Conservation (phyloP, 1,284 basidiomycete species). For the Cerioporus squamosus region DNA sequence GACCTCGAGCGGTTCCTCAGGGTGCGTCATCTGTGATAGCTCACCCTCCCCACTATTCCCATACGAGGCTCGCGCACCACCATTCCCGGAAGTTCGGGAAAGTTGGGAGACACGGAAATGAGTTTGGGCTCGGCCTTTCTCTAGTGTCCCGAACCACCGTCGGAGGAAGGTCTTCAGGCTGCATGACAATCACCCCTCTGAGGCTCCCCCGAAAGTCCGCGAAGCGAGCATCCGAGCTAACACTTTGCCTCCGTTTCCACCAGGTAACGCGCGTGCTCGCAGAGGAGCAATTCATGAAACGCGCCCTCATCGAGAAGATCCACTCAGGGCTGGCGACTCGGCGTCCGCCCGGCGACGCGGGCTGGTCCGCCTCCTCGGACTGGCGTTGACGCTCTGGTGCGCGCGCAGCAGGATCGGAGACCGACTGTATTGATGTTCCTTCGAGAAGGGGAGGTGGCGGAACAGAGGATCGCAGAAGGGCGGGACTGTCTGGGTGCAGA, state of each 20-base stretch:
- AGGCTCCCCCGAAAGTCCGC: not conserved
- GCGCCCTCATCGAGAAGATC: constrained; percentile 90
- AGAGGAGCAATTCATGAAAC: constrained; percentile 94
- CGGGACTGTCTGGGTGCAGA: too few relatives aligned
- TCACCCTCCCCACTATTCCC: not conserved
- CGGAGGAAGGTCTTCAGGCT: constrained; percentile 5
- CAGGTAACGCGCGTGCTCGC: constrained; percentile 88
- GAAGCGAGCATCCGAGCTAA: not conserved
- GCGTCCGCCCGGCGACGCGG: constrained; percentile 49
- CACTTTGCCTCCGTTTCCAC: constrained; percentile 35
- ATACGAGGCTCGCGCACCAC: not conserved
- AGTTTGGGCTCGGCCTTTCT: not conserved
- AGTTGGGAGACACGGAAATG: not conserved
- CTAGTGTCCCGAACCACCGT: too few relatives aligned
- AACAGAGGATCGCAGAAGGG: too few relatives aligned
- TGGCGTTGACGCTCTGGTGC: constrained; percentile 21
- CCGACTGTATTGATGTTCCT: too few relatives aligned
- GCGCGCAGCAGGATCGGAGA: not conserved
- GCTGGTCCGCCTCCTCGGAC: constrained; percentile 23
- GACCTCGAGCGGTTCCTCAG: constrained; percentile 93
- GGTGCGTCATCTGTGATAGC: constrained; percentile 49
- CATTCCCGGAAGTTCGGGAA: constrained; percentile 1
- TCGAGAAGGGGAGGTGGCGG: too few relatives aligned
- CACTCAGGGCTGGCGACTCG: constrained; percentile 51
- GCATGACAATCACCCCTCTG: constrained; percentile 23